These are phyloP conservation scores for Dioszegia aurantiaca DNA, from an alignment of 768 basidiomycete genomes.

Conservation along the genomic window DNA sequence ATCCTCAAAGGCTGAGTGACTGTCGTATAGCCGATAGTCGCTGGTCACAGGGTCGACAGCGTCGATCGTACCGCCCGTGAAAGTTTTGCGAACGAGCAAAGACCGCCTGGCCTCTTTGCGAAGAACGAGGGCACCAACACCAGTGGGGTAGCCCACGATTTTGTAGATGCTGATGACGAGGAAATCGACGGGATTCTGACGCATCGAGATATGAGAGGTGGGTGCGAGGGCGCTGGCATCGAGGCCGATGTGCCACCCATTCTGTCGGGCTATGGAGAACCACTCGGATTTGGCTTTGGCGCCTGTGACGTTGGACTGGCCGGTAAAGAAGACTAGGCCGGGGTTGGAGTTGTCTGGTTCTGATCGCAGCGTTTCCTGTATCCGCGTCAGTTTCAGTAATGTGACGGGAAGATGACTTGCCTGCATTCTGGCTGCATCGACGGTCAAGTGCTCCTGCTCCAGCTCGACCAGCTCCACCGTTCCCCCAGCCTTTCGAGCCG, in stretches of 20 bases:
- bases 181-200: slow-evolving; percentile 1
- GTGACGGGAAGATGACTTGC: neutral
- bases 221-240: slow-evolving; percentile 10
- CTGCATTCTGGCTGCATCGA: neutral
- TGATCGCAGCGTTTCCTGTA: too few species aligned
- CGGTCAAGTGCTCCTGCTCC: neutral
- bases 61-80: slow-evolving; percentile 2
- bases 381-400: neutral
- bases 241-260: slow-evolving; percentile 3
- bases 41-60: neutral
- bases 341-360: too few species aligned
- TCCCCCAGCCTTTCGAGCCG: neutral
- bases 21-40: neutral
- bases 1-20: slow-evolving; percentile 1
- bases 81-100: neutral
- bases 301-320: slow-evolving; percentile 10
- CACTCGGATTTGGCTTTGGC: neutral
- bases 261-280: neutral
- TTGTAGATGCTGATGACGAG: slow-evolving; percentile 12
- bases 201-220: neutral
- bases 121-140: slow-evolving; percentile 3
- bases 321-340: slow-evolving; percentile 8
- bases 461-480: slow-evolving; percentile 2
- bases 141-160: slow-evolving; percentile 11
- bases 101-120: neutral